These are phyloP conservation scores for Cyberlindnera bimundalis DNA, from an alignment of 805 yeast species.

Conservation along the genomic window DNA sequence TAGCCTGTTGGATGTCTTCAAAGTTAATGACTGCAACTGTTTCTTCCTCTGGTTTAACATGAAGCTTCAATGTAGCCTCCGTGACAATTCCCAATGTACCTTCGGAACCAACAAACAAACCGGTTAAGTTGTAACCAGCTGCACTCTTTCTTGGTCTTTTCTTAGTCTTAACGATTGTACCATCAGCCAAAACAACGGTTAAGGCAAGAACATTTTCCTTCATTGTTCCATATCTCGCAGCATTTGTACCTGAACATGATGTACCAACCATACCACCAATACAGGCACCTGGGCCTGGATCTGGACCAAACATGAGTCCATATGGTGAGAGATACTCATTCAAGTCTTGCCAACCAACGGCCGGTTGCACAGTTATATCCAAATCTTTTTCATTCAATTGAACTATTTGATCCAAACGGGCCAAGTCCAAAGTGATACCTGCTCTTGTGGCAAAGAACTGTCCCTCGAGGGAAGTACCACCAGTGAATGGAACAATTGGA, in stretches of 20 bases:
- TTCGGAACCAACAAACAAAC: constrained; percentile 72
- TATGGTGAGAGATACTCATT: constrained; percentile 46
- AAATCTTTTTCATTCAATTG: constrained; percentile 58
- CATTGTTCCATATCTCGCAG: constrained; percentile 77
- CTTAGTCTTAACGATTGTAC: constrained; percentile 70
- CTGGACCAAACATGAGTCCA: constrained; percentile 68
- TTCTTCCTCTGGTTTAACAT: constrained; percentile 62
- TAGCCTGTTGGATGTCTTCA: constrained; percentile 65
- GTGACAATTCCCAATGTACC: constrained; percentile 80
- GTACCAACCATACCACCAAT: constrained; percentile 79
- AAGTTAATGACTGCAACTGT: constrained; percentile 69
- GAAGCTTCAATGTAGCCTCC: constrained; percentile 68
- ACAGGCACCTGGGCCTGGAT: constrained; percentile 77
- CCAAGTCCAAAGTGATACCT: constrained; percentile 63
- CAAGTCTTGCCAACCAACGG: constrained; percentile 76
- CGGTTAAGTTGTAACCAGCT: constrained; percentile 77
- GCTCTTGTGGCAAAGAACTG: constrained; percentile 69
- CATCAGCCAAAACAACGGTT: constrained; percentile 79
- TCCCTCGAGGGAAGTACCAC: constrained; percentile 82
- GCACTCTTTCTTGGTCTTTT: constrained; percentile 73
- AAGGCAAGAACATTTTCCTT: constrained; percentile 65
- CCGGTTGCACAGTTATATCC: constrained; percentile 73
- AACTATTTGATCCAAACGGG: constrained; percentile 55
- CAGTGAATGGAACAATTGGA: constrained; percentile 76
- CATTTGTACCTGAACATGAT: constrained; percentile 78